Evolutionary conservation across 805 yeast species (phyloP), one percentile per base, ranked within the genome.

Genomic region (Nakazawaea molendinolei): DNA sequence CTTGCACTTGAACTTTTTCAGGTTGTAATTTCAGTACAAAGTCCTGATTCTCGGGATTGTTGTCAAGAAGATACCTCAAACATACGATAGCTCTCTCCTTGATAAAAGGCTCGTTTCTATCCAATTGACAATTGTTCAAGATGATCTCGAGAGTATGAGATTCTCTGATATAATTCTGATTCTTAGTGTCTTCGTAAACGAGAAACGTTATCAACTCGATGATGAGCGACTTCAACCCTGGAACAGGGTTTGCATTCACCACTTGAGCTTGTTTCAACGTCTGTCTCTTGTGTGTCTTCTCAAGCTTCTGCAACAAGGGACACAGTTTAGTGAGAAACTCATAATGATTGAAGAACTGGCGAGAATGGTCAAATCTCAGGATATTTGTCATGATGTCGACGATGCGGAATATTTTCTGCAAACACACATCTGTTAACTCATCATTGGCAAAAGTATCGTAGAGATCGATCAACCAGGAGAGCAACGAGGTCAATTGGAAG

Each of bases 21-120:
- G 96, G 95, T 52, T 90, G 97, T 40, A 90, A 55, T 24, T 68
- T 58, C 0, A 84, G 77, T 1, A 90, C 87, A 52, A 87, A 76
- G 1, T 69, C 64, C 56, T 90, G 97, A 53, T 90, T 92, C 31
- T 62, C 65, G 4, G 45, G 49, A 48, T 92, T 92, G 8, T 71
- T 65, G 17, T 73, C 71, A 12, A 90, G 57, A 22, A 87, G 56
- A 42, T 77, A 79, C 48, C 79, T 74, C 20, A 92, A 53, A 50
- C 96, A 86, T 5, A 90, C 59, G 23, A 92, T 83, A 2, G 95
- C 71, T 41, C 90, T 63, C 51, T 90, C 98, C 45, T 86, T 81
- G 39, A 84, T 79, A 47, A 70, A 90, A 0, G 97, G 97, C 53
- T 92, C 94, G 52, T 84, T 76, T 30, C 78, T 79, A 54, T 90